Evolutionary conservation across 768 basidiomycete species (phyloP), one percentile per base, ranked within the genome.

Genomic region (Neoboletus magnificus): DNA sequence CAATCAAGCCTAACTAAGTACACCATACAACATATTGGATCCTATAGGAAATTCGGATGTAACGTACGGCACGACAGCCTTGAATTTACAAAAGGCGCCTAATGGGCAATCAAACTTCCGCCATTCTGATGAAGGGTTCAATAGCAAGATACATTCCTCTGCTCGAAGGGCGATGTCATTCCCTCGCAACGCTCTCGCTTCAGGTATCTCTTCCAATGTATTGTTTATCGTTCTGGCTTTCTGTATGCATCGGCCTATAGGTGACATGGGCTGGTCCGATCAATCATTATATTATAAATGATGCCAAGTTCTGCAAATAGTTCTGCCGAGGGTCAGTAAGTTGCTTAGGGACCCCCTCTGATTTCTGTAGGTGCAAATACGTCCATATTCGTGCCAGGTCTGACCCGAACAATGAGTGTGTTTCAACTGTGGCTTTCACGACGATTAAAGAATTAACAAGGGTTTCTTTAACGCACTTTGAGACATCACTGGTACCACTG

Each of bases 1-100:
- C 74, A 4, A 61, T 79, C 46, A 49, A 61, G 4, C 59, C 48
- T 9, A 53, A 52, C 43, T 67, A 52, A 66, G 30, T n/a, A 36
- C 25, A 20, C 18, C 10, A 35, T 30, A 25, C 39, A 25, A 18
- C 9, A 16, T 43, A 42, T 48, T 4, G 41, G 32, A 52, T 27
- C n/a, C 1, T 50, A 46, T 54, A 41, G 8, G 41, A 48, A 32
- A 44, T 41, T 22, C 27, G 16, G 9, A 25, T 40, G 41, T 45
- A 35, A 37, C 5, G 33, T 47, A 47, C 20, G 8, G 33, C 23
- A 49, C 9, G 3, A 27, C 10, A 4, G 16, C 20, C 7, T 20
- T 16, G 27, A 30, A 42, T 42, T 22, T 6, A 29, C 3, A 7
- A 15, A 29, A 22, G n/a, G 16, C 20, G 42, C 1, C 13, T 5